Evolutionary conservation across 2,329 filamentous ascomycete species (phyloP), one percentile per base, ranked within the genome.

Genomic region (Trichoderma harzianum): DNA sequence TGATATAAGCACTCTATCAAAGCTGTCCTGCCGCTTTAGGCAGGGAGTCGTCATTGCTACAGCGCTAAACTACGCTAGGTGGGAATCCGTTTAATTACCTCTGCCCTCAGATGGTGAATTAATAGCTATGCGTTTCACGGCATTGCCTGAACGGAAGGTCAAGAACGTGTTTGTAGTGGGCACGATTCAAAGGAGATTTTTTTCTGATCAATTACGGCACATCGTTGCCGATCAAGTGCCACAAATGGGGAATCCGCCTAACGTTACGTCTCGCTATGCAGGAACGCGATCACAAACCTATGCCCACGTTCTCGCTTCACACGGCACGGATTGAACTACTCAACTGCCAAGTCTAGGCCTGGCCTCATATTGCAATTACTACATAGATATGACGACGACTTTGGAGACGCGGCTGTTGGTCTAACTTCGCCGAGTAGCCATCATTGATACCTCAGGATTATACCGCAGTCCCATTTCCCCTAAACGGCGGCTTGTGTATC

Each of bases 1-100:
- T 68, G 65, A 68, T 68, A 68, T 68, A 68, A 68, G 65, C 65
- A 68, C 53, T 60, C 26, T 60, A 68, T 60, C 60, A 26, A 26
- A 21, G 18, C 26, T 47, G 53, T 68, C 65, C 65, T 68, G 65
- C 65, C 65, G 28, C 24, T 32, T 39, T 47, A 12, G 55, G 65
- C 53, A 60, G 14, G 8, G 11, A 12, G 21, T 26, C 30, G 39
- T 11, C 65, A 18, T 24, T 14, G n/a, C 16, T 10, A 14, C 21
- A 24, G 5, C 34, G 36, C 55, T 68, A 68, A 60, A 18, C 36
- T 28, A 32, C 65, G 34, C 55, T 47, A 60, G 14, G 34, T 53
- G 57, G 32, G 24, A n/a, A 32, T 51, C 21, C 8, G 26, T 68
- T 68, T 60, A 68, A 68, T 68, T 68, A 60, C 65, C 16, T 4